Base-by-base conservation (phyloP, 257 asterid species). In the Cynanchum wilfordii region DNA sequence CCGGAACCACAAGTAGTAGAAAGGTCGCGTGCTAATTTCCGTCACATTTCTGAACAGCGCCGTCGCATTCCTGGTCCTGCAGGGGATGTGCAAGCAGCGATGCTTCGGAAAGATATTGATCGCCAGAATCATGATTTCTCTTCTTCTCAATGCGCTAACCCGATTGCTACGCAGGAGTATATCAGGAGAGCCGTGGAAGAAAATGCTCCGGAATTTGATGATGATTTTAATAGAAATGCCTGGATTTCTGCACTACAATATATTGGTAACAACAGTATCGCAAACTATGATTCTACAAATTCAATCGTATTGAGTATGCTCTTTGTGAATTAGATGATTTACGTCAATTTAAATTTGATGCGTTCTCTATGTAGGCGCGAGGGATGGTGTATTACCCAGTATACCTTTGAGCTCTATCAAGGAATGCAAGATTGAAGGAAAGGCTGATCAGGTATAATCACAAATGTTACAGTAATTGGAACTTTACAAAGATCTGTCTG, bases 61-160 rank as follows among this genome's bases (percentile, higher is more conserved):
- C 76, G 79, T 49, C 52, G 71, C 54, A 90, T 92, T 71, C 96
- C 98, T 2, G 98, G 98, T 0, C 98, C 98, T 17, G 98, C 98
- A 16, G 96, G 88, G 19, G 83, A 88, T 49, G 89, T 92, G n/a
- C 93, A 87, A 40, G 73, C 87, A 9, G 98, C 98, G 4, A 86
- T 92, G 88, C 78, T 76, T 30, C 93, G 82, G 52, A 87, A 82
- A 79, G 54, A 76, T 51, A 67, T 75, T 25, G 92, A 86, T 70
- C 86, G 87, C 20, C 72, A 69, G 68, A 75, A 33, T 77, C 82
- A 11, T 55, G 73, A 50, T 27, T 36, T 62, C 24, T 70, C 75
- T 38, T 71, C 49, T 42, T 25, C 76, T 71, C 80, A 52, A 15
- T 75, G 56, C 30, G 62, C 20, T 8, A 65, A 54, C 58, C 75